Base-by-base conservation (phyloP, 169 alveolate species). In the Miamiensis avidus region DNA sequence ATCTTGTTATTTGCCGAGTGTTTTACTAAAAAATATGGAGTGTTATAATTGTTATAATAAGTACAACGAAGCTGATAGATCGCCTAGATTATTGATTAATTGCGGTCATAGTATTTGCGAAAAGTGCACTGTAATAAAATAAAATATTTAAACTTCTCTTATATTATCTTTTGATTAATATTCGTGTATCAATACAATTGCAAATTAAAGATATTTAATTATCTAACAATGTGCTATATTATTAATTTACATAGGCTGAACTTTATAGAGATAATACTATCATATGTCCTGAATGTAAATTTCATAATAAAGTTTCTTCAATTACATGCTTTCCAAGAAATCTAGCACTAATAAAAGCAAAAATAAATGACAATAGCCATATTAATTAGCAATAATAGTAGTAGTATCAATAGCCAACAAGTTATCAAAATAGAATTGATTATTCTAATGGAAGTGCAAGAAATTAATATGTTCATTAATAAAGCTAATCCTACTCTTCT, bases 51-150 rank as follows among this genome's bases (percentile, higher is more conserved):
- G 93, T 65, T 31, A 86, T 34, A 85, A 89, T 82, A 85, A 76
- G 75, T 89, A 85, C 34, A 89, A 89, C 73, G 93, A 85, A 32
- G 88, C 89, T 32, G 90, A 85, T 85, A 84, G 90, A 85, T 81
- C 84, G 30, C 93, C 93, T 0, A 33, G 90, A 77, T 82, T 89
- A 32, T 85, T 93, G 76, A 91, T 93, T n/a, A 83, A 87, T 64
- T 93, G 96, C 75, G 96, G 96, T 29, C 96, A 93, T 84, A 85
- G 93, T 6, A 81, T 91, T 33, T 93, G 96, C 65, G 88, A 91
- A 81, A 88, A 85, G 49, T 93, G 96, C 78, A 64, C 89, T 25
- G 64, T 34, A 79, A 73, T 30, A 27, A 82, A 85, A 64, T 26
- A 76, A 75, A 30, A 75, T 11, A 4, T 49, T 49, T 11, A 49